phyloP scores from a whole-genome alignment of 2,329 filamentous ascomycete genomes.

The Xylaria sp. region DNA sequence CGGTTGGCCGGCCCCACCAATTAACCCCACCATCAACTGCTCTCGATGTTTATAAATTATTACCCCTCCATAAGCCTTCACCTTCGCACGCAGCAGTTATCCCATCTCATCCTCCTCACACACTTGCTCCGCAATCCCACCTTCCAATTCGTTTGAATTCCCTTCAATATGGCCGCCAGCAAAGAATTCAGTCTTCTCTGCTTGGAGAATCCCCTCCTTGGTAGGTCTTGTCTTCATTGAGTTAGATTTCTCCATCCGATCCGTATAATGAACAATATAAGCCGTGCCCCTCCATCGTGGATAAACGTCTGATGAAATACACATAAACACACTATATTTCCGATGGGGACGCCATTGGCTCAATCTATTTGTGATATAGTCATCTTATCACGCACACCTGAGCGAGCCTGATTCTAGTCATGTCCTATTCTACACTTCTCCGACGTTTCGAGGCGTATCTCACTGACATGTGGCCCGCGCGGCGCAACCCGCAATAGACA shows the following conservation, averaged over 20 bases:
- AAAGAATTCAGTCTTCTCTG: conserved; percentile 91
- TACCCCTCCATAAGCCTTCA: conserved; percentile 45
- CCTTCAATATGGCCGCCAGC: conserved; percentile 71
- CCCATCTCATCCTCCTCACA: background rate
- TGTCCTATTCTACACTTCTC: background rate
- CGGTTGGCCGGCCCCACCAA: conserved; percentile 23
- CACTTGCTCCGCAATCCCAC: conserved; percentile 21
- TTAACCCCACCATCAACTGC: conserved; percentile 45
- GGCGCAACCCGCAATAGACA: conserved; percentile 67
- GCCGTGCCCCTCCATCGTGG: conserved; percentile 2
- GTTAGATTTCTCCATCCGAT: conserved; percentile 24
- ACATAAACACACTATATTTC: background rate
- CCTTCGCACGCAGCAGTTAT: background rate
- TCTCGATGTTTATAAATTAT: conserved; percentile 42
- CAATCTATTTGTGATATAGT: background rate
- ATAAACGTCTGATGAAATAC: background rate
- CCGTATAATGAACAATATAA: background rate
- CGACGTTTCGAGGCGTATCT: conserved; percentile 6
- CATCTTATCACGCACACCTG: background rate
- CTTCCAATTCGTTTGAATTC: conserved; percentile 27
- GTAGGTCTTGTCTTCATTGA: conserved; percentile 59
- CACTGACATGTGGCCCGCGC: conserved; percentile 21
- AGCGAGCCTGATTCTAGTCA: background rate
- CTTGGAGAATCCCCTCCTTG: conserved; percentile 97
- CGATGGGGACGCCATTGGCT: background rate